Evolutionary conservation across 148 eudicot genomes (phyloP), one percentile per base, ranked within the genome.

Genomic region (Diospyros kaki): DNA sequence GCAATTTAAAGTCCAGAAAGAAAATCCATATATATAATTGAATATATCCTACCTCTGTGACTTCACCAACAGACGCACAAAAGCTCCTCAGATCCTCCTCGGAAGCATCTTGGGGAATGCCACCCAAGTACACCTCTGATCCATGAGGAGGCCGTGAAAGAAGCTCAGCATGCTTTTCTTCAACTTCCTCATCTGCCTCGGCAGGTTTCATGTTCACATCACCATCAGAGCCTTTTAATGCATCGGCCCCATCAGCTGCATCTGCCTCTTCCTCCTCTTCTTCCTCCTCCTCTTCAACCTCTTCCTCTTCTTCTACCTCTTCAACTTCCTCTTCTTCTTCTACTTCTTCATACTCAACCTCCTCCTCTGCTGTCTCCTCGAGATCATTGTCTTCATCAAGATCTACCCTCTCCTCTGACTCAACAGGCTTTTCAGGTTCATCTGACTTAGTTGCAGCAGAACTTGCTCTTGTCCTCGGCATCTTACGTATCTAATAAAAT

Each of bases 381-480:
- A 78, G 81, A 81, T 90, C 90, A 67, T 95, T 87, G 81, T 95
- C 98, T 75, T 95, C 98, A 68, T 95, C 97, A 66, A 92, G 90
- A 86, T 95, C 96, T 78, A 95, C 97, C 64, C 89, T 97, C 82
- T 90, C 98, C 86, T 92, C 97, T 81, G 85, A 83, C 80, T 92
- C 98, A 44, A 28, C 28, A 28, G 81, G 61, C 79, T 84, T 83
- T 75, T 78, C 83, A 14, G 83, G 81, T 70, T 80, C 86, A 58
- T 59, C 81, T 28, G 82, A 71, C 77, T 86, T 86, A 55, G 80
- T 72, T 80, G 86, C 83, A 71, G 87, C 81, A 51, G 75, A 61
- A 81, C 67, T 82, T 54, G 89, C 80, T 81, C 89, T 87, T 65
- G 97, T 88, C 86, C 91, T 90, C 52, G 96, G 93, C 98, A 93